Conservation (phyloP, 2,329 filamentous ascomycete species). For the Scedosporium dehoogii region DNA sequence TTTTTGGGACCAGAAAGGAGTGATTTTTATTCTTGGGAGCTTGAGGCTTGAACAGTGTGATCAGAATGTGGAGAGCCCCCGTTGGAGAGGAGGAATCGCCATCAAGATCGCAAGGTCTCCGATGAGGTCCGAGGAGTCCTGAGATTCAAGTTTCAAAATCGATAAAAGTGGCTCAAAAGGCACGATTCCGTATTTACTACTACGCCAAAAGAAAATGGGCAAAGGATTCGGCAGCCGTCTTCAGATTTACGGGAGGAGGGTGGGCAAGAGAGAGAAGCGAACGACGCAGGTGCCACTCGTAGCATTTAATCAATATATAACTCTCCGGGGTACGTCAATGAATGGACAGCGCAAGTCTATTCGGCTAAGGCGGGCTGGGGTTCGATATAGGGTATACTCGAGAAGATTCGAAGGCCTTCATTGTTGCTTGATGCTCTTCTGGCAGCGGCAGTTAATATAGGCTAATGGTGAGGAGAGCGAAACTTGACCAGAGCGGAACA, state of each 20-base stretch:
- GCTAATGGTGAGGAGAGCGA: not conserved
- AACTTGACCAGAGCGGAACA: not conserved
- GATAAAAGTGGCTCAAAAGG: not conserved
- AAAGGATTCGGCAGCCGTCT: not conserved
- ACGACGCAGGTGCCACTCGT: not conserved
- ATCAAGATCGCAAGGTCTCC: not conserved
- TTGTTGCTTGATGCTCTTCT: not conserved
- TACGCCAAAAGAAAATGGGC: not conserved
- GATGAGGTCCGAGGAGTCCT: not conserved
- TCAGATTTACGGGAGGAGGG: not conserved
- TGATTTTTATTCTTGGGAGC: not conserved
- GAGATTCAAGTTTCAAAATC: not conserved
- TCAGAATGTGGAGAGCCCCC: not conserved
- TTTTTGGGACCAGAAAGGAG: not conserved
- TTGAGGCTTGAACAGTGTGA: not conserved
- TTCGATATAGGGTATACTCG: not conserved
- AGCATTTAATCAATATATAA: not conserved
- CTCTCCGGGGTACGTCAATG: not conserved
- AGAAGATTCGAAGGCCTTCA: not conserved
- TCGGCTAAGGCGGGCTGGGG: not conserved
- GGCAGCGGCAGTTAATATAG: constrained; percentile 6
- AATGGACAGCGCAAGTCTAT: not conserved
- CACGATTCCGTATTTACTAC: not conserved
- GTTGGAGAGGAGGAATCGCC: not conserved
- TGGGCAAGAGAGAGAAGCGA: not conserved